Base-by-base conservation (phyloP, 331 rosid genomes). In the Acacia concinna region DNA sequence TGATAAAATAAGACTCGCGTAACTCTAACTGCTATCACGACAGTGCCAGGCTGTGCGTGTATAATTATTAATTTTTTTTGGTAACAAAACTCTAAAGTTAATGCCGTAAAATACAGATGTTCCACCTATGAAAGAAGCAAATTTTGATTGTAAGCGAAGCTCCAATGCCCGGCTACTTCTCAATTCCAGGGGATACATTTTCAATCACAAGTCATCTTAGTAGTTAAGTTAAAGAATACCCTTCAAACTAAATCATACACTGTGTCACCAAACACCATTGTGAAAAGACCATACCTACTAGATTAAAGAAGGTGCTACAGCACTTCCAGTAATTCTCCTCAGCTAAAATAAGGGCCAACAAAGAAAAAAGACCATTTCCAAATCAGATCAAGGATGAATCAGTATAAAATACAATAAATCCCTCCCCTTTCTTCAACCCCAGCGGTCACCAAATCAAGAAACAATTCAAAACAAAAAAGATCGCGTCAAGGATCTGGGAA, bases 151-250 rank as follows among this genome's bases (percentile, higher is more conserved):
- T 65, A 79, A 86, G 81, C 27, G n/a, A 80, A 84, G 51, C 78
- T 52, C 13, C 73, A 57, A 82, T 62, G 75, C 43, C 69, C 18
- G 78, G 43, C 17, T 65, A 74, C 38, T 3, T 65, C 57, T 21
- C 67, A 68, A 23, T 17, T 72, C 60, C 38, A 51, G 75, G 65
- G n/a, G 43, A 35, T 38, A 38, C 69, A 20, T 63, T 73, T 32
- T 28, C 65, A 71, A 79, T 66, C 49, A 56, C 31, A 68, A 81
- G 47, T 46, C 72, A 79, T 81, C 89, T 81, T 88, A 77, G 71
- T 52, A 84, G 54, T 40, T 51, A 86, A 88, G 93, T 76, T 76
- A 84, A 86, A 83, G 79, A 63, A 84, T 62, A 43, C 73, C 54
- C 69, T 67, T 81, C 79, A 51, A 57, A 20, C 35, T 56, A 72